Evolutionary conservation across 495 filamentous ascomycete species (phyloP).

Genomic region (Xylaria castorea): DNA sequence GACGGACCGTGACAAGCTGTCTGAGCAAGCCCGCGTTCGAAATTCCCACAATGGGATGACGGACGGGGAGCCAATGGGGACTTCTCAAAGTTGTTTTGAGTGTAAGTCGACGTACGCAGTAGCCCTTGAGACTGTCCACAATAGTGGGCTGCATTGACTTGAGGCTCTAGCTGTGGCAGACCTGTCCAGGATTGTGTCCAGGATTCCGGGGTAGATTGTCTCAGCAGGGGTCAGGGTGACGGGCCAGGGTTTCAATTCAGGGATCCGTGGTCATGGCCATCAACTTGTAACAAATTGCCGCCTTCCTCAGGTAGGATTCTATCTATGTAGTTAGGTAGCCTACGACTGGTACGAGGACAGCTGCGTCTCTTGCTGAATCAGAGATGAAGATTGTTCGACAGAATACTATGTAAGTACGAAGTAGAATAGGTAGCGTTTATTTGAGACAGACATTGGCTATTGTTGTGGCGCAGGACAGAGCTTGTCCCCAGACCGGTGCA

Average conservation of each 20-base stretch:
- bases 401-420: too few relatives aligned
- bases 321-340: background rate
- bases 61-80: conserved; percentile 3
- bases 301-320: conserved; percentile 21
- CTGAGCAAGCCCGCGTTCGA: conserved; percentile 6
- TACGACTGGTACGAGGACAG: background rate
- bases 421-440: too few relatives aligned
- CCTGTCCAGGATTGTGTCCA: conserved; percentile 12
- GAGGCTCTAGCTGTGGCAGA: conserved; percentile 37
- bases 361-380: background rate
- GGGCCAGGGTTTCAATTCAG: conserved; percentile 61
- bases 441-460: background rate
- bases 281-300: conserved; percentile 39
- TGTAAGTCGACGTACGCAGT: background rate
- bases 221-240: conserved; percentile 49
- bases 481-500: too few relatives aligned
- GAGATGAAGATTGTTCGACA: background rate
- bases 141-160: conserved; percentile 32
- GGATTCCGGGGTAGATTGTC: conserved; percentile 31
- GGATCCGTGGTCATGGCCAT: conserved; percentile 38
- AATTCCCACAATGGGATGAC: background rate
- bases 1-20: conserved; percentile 14
- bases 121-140: conserved; percentile 6
- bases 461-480: background rate
- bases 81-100: background rate